phyloP scores from a whole-genome alignment of 257 asterid species.

The Solanum chilense region DNA sequence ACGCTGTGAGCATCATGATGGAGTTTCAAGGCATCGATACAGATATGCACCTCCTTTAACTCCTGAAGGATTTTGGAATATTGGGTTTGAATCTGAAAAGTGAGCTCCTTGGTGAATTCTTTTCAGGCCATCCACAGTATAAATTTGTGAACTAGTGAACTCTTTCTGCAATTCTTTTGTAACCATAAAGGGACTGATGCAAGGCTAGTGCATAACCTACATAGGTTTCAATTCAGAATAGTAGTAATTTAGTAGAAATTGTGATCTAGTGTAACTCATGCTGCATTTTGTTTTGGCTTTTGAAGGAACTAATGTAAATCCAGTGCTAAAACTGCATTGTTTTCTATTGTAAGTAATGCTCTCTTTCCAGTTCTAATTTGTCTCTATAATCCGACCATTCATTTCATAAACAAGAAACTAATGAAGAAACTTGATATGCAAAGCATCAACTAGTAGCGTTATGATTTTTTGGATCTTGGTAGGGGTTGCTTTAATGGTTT shows the following conservation, averaged over 20 bases:
- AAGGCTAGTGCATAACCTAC: not conserved
- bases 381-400: not conserved
- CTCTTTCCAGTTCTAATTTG: not conserved
- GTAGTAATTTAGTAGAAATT: not conserved
- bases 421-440: not conserved
- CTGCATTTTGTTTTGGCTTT: not conserved
- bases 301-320: not conserved
- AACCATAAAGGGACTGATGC: not conserved
- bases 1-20: conserved; percentile 91
- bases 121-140: not conserved
- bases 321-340: not conserved
- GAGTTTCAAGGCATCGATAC: conserved; percentile 93
- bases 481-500: not conserved
- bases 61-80: conserved; percentile 98
- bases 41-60: conserved; percentile 89
- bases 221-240: not conserved
- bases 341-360: not conserved
- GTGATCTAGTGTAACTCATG: not conserved
- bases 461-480: not conserved
- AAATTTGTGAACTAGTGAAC: not conserved
- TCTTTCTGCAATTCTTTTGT: not conserved
- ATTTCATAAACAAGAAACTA: not conserved
- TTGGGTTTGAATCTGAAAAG: conserved; percentile 88
- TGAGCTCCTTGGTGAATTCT: conserved; percentile 13
- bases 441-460: not conserved